Evolutionary conservation across 1,284 basidiomycete genomes (phyloP), one percentile per base, ranked within the genome.

Genomic region (Rhodotorula mucilaginosa): DNA sequence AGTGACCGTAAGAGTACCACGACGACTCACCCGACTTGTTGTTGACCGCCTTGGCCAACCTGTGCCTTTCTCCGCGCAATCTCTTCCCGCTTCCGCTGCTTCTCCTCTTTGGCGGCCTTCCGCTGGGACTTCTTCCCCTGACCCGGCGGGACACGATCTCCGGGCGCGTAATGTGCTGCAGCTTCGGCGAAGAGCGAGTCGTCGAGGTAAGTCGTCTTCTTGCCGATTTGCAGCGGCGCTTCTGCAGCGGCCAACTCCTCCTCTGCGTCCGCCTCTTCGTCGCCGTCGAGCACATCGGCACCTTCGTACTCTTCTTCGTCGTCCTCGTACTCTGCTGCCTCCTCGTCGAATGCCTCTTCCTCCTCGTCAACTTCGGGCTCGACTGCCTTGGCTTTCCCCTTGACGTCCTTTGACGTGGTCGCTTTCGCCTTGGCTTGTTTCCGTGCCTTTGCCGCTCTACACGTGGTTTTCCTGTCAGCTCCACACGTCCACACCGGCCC

Each of bases 141-240:
- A n/a, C 68, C 65, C n/a, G 39, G 47, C 5, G 51, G 13, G 65
- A 46, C 31, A 54, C 39, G 39, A 48, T 23, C n/a, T 15, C 51
- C 65, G 1, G 61, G 54, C 16, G 58, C 69, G 68, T 74, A 76
- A 46, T 58, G 56, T 16, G 62, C 67, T 5, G 72, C 72, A 2
- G 74, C 72, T 3, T 67, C 66, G 16, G 69, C 72, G 12, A 76
- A 76, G 46, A 76, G 56, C 23, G 56, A 48, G 16, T 69, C 67
- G 70, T 76, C 74, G 57, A 76, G 72, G 70, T 76, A 74, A 46
- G 68, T 72, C 61, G 66, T 70, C 65, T 73, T 73, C 54, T 61
- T 71, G 58, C 69, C 70, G 31, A 68, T 52, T 26, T 47, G 68
- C 10, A 56, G 71, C 31, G 58, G 58, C 10, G 66, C 46, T 16